These are phyloP conservation scores for Tylopilus balloui DNA, from an alignment of 768 basidiomycete genomes.

Conservation along the genomic window DNA sequence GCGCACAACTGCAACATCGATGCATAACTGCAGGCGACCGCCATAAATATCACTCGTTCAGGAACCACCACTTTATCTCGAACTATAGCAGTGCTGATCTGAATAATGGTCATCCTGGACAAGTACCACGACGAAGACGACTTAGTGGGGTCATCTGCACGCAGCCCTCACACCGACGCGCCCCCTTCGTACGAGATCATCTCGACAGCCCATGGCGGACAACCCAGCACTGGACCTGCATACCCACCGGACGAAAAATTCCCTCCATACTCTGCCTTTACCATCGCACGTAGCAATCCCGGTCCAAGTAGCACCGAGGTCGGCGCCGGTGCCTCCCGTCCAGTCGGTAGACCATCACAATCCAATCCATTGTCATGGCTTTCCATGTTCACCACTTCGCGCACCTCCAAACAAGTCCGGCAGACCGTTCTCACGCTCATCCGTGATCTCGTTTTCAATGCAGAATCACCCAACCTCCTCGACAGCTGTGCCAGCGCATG, in stretches of 20 bases:
- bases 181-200: constrained; percentile 27
- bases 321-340: not conserved
- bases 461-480: constrained; percentile 19
- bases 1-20: not conserved
- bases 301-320: not conserved
- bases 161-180: constrained; percentile 8
- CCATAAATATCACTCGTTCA: not conserved
- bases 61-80: not conserved
- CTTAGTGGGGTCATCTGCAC: not conserved
- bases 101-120: constrained; percentile 18
- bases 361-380: constrained; percentile 14
- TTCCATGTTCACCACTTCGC: constrained; percentile 18
- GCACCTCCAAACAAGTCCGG: constrained; percentile 44
- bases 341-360: not conserved
- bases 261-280: not conserved
- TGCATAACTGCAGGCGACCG: not conserved
- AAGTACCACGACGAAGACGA: constrained; percentile 18
- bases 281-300: not conserved
- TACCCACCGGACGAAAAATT: constrained; percentile 12
- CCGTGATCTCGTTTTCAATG: constrained; percentile 46
- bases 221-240: not conserved
- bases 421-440: constrained; percentile 50
- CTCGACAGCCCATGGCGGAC: not conserved
- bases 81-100: not conserved
- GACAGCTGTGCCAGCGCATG: constrained; percentile 57